phyloP scores from a whole-genome alignment of 495 filamentous ascomycete genomes.

The Talaromyces adpressus region DNA sequence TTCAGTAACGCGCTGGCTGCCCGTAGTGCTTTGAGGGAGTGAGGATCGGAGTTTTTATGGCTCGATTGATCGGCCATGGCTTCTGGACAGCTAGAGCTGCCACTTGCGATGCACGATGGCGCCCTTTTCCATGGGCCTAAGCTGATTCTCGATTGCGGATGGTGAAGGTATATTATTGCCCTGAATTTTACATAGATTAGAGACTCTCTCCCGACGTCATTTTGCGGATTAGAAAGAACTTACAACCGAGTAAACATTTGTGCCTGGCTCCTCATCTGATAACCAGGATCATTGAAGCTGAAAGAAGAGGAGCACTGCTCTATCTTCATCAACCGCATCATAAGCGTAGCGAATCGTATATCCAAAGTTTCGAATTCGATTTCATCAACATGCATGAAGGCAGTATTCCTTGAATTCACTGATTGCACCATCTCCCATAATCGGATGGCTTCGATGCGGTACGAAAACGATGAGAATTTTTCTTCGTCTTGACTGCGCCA shows the following conservation, averaged over 20 bases:
- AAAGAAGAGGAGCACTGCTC: neutral
- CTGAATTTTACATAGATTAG: neutral
- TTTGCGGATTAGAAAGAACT: neutral
- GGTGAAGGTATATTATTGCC: neutral
- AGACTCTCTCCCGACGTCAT: neutral
- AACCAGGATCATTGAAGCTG: neutral
- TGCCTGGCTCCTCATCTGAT: neutral
- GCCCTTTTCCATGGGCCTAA: neutral
- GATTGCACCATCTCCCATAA: conserved; percentile 62
- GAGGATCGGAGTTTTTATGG: conserved; percentile 24
- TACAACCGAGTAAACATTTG: neutral
- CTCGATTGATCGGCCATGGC: neutral
- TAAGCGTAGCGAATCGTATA: conserved; percentile 59
- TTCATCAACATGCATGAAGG: conserved; percentile 7
- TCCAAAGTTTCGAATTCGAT: conserved; percentile 43
- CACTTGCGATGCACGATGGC: neutral
- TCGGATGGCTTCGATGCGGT: conserved; percentile 44
- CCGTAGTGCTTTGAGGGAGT: conserved; percentile 63
- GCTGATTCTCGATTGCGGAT: neutral
- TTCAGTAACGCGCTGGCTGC: conserved; percentile 63
- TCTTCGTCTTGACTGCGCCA: neutral
- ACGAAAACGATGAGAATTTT: conserved; percentile 19
- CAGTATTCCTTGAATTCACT: conserved; percentile 17
- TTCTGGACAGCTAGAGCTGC: neutral
- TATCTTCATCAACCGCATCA: conserved; percentile 33